Conservation (phyloP, 1,284 basidiomycete species). For the Ganoderma boninense region DNA sequence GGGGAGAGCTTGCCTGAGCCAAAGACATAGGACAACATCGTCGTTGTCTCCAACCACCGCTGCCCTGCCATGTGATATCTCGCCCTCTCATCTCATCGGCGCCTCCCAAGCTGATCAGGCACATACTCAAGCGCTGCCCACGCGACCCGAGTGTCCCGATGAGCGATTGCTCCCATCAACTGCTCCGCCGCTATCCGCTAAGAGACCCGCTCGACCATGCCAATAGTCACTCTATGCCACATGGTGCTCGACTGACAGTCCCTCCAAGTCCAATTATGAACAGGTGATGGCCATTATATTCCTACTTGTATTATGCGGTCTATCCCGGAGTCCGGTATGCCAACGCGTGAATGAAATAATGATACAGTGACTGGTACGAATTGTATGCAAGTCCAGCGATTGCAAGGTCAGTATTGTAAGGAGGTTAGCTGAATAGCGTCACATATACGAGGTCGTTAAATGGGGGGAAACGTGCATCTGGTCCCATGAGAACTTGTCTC, state of each 20-base stretch:
- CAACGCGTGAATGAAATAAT: background rate
- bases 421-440: background rate
- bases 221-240: no score
- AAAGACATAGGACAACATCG: constrained; percentile 67
- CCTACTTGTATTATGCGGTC: background rate
- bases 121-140: no score
- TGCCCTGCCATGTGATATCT: constrained; percentile 38
- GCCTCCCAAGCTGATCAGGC: background rate
- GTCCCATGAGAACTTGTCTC: background rate
- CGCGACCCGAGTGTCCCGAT: no score
- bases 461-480: background rate
- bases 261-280: no score
- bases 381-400: background rate
- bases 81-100: background rate
- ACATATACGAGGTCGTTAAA: background rate
- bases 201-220: no score
- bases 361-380: background rate
- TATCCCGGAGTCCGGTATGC: background rate
- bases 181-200: no score
- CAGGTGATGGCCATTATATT: background rate
- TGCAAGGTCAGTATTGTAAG: background rate
- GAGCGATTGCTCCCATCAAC: no score
- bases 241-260: no score
- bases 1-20: constrained; percentile 51
- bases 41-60: constrained; percentile 36